Evolutionary conservation across 345 rosid species (phyloP).

Genomic region (Stellera chamaejasme): DNA sequence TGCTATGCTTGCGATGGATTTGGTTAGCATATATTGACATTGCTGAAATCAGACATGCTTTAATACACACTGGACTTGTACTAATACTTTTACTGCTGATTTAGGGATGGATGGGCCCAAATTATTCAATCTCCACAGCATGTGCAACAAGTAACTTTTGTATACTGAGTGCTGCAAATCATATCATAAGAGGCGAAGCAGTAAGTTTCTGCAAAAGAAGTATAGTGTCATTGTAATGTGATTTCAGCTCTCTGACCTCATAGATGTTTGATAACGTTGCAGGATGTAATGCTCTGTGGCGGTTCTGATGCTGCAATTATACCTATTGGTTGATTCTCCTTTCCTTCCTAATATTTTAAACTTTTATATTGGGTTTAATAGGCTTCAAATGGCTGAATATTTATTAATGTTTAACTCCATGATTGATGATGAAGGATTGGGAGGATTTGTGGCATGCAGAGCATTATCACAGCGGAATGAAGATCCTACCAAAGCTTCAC

Average conservation of each 20-base stretch:
- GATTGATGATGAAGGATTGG: conserved; percentile 60
- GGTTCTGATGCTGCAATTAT: conserved; percentile 87
- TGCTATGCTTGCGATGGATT: conserved; percentile 97
- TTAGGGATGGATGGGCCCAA: conserved; percentile 99
- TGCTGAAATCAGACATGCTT: conserved; percentile 1
- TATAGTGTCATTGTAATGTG: background rate
- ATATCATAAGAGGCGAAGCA: conserved; percentile 91
- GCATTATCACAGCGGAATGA: conserved; percentile 86
- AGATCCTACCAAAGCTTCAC: conserved; percentile 91
- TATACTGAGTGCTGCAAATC: conserved; percentile 87
- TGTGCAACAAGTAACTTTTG: conserved; percentile 97
- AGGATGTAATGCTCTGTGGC: conserved; percentile 97
- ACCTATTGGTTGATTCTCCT: conserved; percentile 62
- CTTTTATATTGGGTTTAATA: conserved; percentile 2
- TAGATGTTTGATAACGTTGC: conserved; percentile 22
- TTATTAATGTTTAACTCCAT: conserved; percentile 11
- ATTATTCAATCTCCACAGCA: conserved; percentile 93
- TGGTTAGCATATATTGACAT: conserved; percentile 40
- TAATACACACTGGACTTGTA: conserved; percentile 8
- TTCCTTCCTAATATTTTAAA: conserved; percentile 9
- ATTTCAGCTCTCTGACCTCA: conserved; percentile 6
- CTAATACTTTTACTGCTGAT: conserved; percentile 16
- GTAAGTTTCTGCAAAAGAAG: conserved; percentile 37
- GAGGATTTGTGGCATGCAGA: conserved; percentile 91
- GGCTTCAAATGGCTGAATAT: conserved; percentile 3